Percentiles rank a stretch among this genome's conserved stretches.
Evolutionary conservation across 257 asterid species (phyloP).

Genomic region (Striga asiatica): DNA sequence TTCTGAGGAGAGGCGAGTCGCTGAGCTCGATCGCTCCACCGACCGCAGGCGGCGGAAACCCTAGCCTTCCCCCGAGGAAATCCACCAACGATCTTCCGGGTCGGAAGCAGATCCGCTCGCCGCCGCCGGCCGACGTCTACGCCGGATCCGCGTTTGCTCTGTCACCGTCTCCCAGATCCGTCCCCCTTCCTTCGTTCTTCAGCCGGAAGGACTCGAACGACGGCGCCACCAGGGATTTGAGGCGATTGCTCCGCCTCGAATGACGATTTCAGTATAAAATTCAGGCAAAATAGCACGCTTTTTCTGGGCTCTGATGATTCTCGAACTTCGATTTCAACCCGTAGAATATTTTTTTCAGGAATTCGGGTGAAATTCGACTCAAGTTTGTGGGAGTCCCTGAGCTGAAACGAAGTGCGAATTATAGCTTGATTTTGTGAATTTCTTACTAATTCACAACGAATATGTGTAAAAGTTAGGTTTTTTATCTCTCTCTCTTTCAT

Average conservation of each 20-base stretch:
- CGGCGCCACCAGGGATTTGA: constrained; percentile 23
- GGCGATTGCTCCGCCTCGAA: constrained; percentile 37
- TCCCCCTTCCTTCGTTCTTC: constrained; percentile 35
- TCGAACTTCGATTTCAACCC: constrained; percentile 13
- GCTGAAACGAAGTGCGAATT: too few species aligned
- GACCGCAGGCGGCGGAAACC: constrained; percentile 5
- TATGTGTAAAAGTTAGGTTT: too few species aligned
- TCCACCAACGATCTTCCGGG: constrained; percentile 14
- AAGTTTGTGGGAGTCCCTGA: too few species aligned
- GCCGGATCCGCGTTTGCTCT: constrained; percentile 28
- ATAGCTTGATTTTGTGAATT: too few species aligned
- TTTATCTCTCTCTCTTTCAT: too few species aligned
- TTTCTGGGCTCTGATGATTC: constrained; percentile 14
- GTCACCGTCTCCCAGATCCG: constrained; percentile 33
- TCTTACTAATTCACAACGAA: too few species aligned
- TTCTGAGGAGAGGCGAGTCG: constrained; percentile 38
- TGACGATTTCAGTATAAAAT: background rate
- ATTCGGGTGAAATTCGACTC: constrained; percentile 4
- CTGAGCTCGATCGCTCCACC: constrained; percentile 32
- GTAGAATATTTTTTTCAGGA: constrained; percentile 19
- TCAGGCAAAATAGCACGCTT: constrained; percentile 5
- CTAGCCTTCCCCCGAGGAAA: background rate
- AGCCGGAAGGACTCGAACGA: constrained; percentile 11
- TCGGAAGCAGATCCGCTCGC: constrained; percentile 20
- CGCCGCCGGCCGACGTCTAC: constrained; percentile 12